Evolutionary conservation across 345 rosid species (phyloP), one percentile per base, ranked within the genome.

Genomic region (Lepidium africanum): DNA sequence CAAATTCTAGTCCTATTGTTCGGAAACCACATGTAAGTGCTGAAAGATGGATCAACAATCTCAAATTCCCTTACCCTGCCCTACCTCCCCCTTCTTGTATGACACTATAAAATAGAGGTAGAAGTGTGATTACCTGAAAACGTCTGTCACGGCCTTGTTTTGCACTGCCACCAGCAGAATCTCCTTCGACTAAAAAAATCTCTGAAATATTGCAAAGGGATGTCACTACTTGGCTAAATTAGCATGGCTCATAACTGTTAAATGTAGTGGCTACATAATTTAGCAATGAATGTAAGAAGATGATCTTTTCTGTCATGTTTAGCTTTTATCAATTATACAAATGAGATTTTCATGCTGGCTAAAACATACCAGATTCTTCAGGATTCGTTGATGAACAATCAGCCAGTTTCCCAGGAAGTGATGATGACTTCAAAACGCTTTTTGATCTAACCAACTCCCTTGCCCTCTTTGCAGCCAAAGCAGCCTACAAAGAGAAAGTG

Each of bases 101-200:
- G 15, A 27, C 66, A 59, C 59, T 6, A 16, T 33, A 8, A 70
- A 51, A 41, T 9, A 74, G 50, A 58, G 48, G 66, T 53, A 58
- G 21, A 69, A 36, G 47, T 6, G 16, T 47, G 30, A 59, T 80
- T 74, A 91, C 99, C 99, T 94, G 99, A 79, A 91, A 91, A 35
- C 96, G 87, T 74, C 99, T 84, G 78, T 94, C 97, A 57, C 99
- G 96, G 59, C 99, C 99, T 66, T 91, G 99, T 79, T 94, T 94
- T 64, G 99, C 99, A 83, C 99, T 94, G 70, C 97, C 97, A 46
- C 99, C 99, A 46, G 99, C 99, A 39, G 99, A 94, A 78, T 94
- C 97, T 50, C 99, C 99, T 78, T 94, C 99, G 5, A 94, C 99
- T 61, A 94, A 91, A 70, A 94, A 94, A 70, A 94, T 94, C 77